Percentiles rank a stretch among this genome's conserved stretches.
Conservation (phyloP, 257 asterid genomes). For the Solanum piurae region DNA sequence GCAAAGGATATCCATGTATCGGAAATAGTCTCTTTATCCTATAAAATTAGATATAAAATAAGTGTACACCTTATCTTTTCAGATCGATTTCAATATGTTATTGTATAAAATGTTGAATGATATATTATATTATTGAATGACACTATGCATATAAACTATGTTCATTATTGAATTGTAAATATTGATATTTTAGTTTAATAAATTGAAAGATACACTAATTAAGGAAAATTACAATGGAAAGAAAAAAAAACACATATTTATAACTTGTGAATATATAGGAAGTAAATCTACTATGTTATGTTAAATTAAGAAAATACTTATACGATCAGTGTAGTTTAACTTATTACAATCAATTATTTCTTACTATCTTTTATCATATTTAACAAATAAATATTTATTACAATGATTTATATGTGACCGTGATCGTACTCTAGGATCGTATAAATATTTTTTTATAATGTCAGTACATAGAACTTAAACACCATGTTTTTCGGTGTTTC, state of each 20-base stretch:
- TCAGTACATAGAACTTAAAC: neutral
- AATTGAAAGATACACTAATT: neutral
- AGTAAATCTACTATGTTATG: neutral
- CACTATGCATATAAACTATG: neutral
- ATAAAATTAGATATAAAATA: neutral
- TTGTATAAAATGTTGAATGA: neutral
- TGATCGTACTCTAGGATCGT: neutral
- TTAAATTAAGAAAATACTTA: neutral
- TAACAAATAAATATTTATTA: neutral
- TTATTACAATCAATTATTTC: fast-evolving
- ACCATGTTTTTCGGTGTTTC: neutral
- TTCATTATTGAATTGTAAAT: neutral
- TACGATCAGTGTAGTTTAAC: neutral
- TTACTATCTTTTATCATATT: neutral
- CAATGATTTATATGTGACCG: neutral
- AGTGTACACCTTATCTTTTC: neutral
- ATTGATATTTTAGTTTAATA: neutral
- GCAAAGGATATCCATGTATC: neutral
- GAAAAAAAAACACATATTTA: neutral
- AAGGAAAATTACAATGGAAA: neutral
- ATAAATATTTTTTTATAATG: neutral
- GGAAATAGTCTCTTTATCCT: neutral
- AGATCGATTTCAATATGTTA: neutral
- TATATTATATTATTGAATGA: neutral
- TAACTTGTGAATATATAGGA: neutral